phyloP scores from a whole-genome alignment of 2,329 filamentous ascomycete species.

The Fusarium cyanostomum region DNA sequence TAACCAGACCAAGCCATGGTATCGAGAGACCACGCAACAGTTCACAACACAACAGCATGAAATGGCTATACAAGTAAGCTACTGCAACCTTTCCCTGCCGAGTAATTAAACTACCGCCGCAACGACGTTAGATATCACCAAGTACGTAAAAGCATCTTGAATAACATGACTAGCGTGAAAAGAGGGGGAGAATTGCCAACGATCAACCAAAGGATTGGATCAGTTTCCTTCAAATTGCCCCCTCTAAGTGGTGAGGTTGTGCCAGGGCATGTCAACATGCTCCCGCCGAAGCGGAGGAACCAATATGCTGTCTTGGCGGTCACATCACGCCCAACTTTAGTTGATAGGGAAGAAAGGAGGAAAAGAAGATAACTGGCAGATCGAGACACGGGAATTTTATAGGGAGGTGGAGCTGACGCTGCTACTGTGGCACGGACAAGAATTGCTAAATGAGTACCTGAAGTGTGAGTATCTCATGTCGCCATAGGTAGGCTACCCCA shows the following conservation, averaged over 20 bases:
- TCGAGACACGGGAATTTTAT: background rate
- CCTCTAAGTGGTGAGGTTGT: slow-evolving; percentile 68
- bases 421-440: background rate
- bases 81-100: background rate
- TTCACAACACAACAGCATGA: too few species aligned
- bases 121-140: too few species aligned
- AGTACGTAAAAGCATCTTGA: slow-evolving; percentile 1
- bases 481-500: background rate
- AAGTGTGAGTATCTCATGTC: background rate
- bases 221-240: slow-evolving; percentile 72
- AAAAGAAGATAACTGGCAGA: slow-evolving; percentile 10
- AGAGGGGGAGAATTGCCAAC: background rate
- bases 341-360: slow-evolving; percentile 66
- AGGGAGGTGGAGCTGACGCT: background rate
- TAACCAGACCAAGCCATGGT: too few species aligned
- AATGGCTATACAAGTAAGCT: too few species aligned
- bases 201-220: slow-evolving; percentile 62
- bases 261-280: slow-evolving; percentile 73
- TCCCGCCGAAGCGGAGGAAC: slow-evolving; percentile 62
- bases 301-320: slow-evolving; percentile 64
- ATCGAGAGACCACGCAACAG: too few species aligned
- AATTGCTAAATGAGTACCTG: background rate
- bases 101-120: too few species aligned
- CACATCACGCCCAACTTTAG: slow-evolving; percentile 84
- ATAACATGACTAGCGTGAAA: background rate